These are phyloP conservation scores for Secale cereale DNA, from an alignment of 176 grass and related monocot genomes.

Conservation along the genomic window DNA sequence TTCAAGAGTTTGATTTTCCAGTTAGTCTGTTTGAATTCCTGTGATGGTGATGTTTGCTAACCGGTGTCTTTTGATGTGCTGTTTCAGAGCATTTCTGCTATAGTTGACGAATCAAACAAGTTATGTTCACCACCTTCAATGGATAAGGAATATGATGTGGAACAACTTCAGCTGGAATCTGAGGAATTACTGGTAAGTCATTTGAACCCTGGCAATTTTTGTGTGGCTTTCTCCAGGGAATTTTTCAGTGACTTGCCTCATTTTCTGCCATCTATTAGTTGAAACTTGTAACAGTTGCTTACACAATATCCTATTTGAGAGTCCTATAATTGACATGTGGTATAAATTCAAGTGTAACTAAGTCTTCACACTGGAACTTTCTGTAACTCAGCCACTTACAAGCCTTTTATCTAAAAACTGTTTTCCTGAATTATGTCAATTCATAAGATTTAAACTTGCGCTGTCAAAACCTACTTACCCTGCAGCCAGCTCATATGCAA, in stretches of 20 bases:
- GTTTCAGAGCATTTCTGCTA: conserved; percentile 17
- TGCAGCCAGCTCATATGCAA: background rate
- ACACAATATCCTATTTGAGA: background rate
- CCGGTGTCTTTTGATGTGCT: background rate
- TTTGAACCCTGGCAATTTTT: background rate
- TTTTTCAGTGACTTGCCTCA: background rate
- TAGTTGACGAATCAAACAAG: background rate
- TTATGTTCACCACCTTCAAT: background rate
- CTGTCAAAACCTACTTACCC: background rate
- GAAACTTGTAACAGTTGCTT: background rate
- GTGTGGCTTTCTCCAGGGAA: background rate
- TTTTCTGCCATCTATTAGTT: background rate
- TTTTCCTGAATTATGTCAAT: background rate
- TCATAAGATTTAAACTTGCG: background rate
- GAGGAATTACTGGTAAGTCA: conserved; percentile 13
- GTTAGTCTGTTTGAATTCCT: background rate
- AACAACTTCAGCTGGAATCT: background rate
- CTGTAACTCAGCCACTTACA: background rate
- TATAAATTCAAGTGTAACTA: background rate
- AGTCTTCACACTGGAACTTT: background rate
- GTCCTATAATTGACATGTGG: background rate
- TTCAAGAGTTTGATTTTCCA: background rate
- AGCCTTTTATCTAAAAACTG: background rate
- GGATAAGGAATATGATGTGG: background rate
- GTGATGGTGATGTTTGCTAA: background rate